Percentiles rank a stretch among this genome's conserved stretches.
Conservation (phyloP, 2,329 filamentous ascomycete genomes). For the Aureobasidium sp. region DNA sequence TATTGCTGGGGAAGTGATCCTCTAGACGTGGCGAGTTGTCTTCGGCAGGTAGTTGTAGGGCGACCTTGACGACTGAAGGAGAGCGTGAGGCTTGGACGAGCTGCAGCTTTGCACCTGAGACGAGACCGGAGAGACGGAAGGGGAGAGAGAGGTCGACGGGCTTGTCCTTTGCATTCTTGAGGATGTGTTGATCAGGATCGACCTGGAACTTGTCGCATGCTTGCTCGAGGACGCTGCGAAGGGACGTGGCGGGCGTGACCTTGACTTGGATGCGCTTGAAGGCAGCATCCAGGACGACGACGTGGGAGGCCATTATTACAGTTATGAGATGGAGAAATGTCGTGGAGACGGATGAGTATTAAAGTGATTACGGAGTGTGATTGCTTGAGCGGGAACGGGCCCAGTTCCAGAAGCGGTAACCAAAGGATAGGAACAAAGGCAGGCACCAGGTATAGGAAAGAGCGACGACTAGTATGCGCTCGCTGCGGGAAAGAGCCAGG, state of each 20-base stretch:
- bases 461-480: constrained; percentile 29
- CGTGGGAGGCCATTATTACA: constrained; percentile 68
- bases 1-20: constrained; percentile 82
- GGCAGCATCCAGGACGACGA: constrained; percentile 78
- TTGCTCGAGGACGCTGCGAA: constrained; percentile 80
- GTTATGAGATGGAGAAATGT: not conserved
- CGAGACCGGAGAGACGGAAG: constrained; percentile 74
- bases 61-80: constrained; percentile 77
- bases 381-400: constrained; percentile 15
- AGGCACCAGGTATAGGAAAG: constrained; percentile 29
- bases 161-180: constrained; percentile 86
- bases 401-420: constrained; percentile 23
- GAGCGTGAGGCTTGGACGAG: constrained; percentile 82
- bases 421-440: constrained; percentile 25
- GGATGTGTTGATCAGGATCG: constrained; percentile 62
- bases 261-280: constrained; percentile 74
- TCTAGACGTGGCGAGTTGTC: constrained; percentile 63
- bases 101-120: constrained; percentile 82
- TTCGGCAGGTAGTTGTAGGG: constrained; percentile 72
- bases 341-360: not conserved
- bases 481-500: constrained; percentile 28
- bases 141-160: constrained; percentile 76
- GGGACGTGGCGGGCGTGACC: constrained; percentile 69
- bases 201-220: constrained; percentile 78
- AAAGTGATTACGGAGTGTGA: not conserved